A percentile compares a stretch with the other conserved stretches of the same genome.
phyloP scores from a whole-genome alignment of 2,329 filamentous ascomycete species.

The Penicillium sp. region DNA sequence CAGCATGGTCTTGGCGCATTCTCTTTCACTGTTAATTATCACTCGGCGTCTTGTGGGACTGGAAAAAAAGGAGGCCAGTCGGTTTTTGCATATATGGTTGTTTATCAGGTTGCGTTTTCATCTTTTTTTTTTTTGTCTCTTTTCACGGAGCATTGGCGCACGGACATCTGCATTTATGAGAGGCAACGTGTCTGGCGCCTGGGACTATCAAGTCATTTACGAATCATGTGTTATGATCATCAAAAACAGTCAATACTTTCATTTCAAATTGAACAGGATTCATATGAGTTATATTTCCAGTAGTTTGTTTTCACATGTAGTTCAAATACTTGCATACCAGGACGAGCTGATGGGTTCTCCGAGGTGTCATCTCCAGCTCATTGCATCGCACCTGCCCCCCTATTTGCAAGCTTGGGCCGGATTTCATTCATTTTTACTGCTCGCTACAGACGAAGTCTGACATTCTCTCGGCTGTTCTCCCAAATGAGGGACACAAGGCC shows the following conservation, averaged over 20 bases:
- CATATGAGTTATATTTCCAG: background rate
- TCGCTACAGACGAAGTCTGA: too few relatives aligned
- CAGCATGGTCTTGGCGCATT: background rate
- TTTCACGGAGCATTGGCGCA: conserved; percentile 18
- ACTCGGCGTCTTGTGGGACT: conserved; percentile 5
- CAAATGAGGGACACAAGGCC: background rate
- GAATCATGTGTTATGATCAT: conserved; percentile 17
- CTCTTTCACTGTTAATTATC: background rate
- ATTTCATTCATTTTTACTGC: background rate
- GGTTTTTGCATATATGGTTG: conserved; percentile 13
- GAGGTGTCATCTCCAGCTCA: background rate
- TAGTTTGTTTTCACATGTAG: background rate
- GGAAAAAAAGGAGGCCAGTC: conserved; percentile 7
- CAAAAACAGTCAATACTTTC: background rate
- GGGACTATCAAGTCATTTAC: conserved; percentile 8
- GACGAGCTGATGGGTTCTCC: too few relatives aligned
- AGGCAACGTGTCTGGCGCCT: conserved; percentile 10
- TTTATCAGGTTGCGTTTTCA: conserved; percentile 1
- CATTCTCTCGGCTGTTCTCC: background rate
- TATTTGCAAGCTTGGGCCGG: background rate
- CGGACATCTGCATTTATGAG: conserved; percentile 9
- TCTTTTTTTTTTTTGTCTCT: conserved; percentile 6
- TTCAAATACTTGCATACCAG: background rate
- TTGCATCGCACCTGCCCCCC: background rate
- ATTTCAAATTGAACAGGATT: conserved; percentile 6